Evolutionary conservation across 2,329 filamentous ascomycete species (phyloP).

Genomic region (Rugonectria rugulosa): DNA sequence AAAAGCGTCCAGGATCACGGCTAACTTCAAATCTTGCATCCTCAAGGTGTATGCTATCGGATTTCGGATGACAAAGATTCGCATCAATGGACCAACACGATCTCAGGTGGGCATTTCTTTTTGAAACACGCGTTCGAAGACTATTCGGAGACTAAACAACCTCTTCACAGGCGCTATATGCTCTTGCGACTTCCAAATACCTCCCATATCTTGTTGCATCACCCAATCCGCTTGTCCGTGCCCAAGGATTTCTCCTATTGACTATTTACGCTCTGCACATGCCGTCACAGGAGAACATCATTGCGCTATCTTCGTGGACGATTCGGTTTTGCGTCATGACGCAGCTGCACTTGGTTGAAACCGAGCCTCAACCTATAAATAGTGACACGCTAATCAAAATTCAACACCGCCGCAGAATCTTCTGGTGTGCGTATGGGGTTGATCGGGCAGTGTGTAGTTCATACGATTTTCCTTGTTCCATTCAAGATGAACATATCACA

Average conservation of each 20-base stretch:
- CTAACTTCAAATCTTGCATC: no score
- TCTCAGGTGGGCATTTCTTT: no score
- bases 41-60: no score
- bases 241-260: constrained; percentile 33
- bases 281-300: constrained; percentile 38
- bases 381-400: constrained; percentile 9
- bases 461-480: constrained; percentile 37
- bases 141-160: no score
- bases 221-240: constrained; percentile 26
- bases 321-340: constrained; percentile 40
- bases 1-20: no score
- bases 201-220: constrained; percentile 23
- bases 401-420: constrained; percentile 39
- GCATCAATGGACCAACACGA: no score
- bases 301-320: constrained; percentile 35
- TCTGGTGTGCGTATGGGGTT: constrained; percentile 42
- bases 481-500: constrained; percentile 40
- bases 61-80: no score
- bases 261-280: constrained; percentile 38
- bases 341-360: constrained; percentile 37
- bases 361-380: constrained; percentile 23
- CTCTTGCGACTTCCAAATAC: no score
- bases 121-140: no score
- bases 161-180: no score
- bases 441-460: constrained; percentile 39